phyloP scores from a whole-genome alignment of 441 rosid genomes.

The Omphalea diandra region DNA sequence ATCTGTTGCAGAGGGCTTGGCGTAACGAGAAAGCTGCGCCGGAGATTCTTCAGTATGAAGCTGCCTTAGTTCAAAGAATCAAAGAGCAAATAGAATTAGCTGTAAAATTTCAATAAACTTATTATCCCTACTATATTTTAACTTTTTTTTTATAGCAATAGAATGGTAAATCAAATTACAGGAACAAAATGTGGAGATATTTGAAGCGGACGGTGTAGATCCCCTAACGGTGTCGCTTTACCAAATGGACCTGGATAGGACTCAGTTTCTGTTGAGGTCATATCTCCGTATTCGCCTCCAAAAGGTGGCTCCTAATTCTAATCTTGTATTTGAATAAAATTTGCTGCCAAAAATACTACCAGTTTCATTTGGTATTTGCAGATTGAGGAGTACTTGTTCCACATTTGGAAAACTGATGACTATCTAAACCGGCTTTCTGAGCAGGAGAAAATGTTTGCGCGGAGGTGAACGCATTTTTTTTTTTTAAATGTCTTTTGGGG shows the following conservation, averaged over 20 bases:
- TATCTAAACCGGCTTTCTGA: constrained; percentile 52
- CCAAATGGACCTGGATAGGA: constrained; percentile 83
- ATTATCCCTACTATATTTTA: too few relatives aligned
- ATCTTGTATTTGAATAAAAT: background rate
- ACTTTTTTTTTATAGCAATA: too few relatives aligned
- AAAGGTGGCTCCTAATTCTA: constrained; percentile 43
- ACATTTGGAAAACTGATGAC: constrained; percentile 50
- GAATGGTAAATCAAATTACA: constrained; percentile 16
- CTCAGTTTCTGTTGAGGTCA: constrained; percentile 77
- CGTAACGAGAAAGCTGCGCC: constrained; percentile 78
- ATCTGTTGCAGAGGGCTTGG: constrained; percentile 57
- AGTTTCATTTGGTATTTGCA: constrained; percentile 36
- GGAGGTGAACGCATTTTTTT: constrained; percentile 41
- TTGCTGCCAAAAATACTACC: too few relatives aligned
- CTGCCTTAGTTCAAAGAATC: constrained; percentile 49
- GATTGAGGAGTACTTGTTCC: constrained; percentile 80
- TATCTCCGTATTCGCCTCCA: constrained; percentile 82
- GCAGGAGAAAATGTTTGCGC: constrained; percentile 59
- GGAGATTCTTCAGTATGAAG: constrained; percentile 57
- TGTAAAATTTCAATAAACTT: too few relatives aligned
- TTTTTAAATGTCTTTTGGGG: background rate
- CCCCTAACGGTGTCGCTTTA: constrained; percentile 76
- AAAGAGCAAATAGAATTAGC: constrained; percentile 57
- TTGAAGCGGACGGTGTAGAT: constrained; percentile 46
- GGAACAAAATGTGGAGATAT: constrained; percentile 75